A percentile compares a stretch with the other conserved stretches of the same genome.
phyloP scores from a whole-genome alignment of 2,329 filamentous ascomycete species.

The Ophiostoma sp. region DNA sequence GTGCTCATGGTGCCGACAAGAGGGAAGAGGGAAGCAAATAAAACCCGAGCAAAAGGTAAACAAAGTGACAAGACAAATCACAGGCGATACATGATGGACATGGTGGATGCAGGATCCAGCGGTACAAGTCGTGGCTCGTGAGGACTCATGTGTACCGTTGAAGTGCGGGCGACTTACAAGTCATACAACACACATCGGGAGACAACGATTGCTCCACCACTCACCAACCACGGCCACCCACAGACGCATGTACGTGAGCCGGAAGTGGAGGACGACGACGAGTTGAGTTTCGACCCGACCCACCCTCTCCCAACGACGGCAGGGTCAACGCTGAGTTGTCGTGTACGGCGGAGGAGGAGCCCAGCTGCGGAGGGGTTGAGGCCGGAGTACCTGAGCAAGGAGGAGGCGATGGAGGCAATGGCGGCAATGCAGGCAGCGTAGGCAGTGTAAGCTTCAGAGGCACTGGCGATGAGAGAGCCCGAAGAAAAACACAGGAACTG shows the following conservation, averaged over 20 bases:
- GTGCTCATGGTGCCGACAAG: too few species aligned
- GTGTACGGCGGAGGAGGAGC: slow-evolving; percentile 1
- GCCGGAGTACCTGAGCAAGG: neutral
- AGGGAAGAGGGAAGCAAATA: neutral
- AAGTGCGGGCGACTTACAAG: slow-evolving; percentile 16
- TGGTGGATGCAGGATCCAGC: neutral
- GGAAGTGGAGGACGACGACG: slow-evolving; percentile 16
- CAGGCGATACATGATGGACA: neutral
- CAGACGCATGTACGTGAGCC: slow-evolving; percentile 14
- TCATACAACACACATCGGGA: slow-evolving; percentile 9
- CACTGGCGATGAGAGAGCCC: too few species aligned
- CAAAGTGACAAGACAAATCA: slow-evolving; percentile 1
- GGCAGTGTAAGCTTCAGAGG: too few species aligned
- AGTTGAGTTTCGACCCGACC: slow-evolving; percentile 20
- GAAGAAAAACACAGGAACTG: too few species aligned
- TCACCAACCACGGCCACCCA: slow-evolving; percentile 2
- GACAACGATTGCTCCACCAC: slow-evolving; percentile 6
- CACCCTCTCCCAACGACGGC: slow-evolving; percentile 12
- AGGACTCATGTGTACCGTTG: slow-evolving; percentile 11
- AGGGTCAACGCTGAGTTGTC: neutral
- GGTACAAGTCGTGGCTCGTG: slow-evolving; percentile 3
- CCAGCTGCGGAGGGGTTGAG: neutral
- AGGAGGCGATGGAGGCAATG: slow-evolving; percentile 1
- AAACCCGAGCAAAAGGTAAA: slow-evolving; percentile 8
- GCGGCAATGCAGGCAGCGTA: neutral